Percentiles rank a stretch among this genome's conserved stretches.
phyloP scores from a whole-genome alignment of 1,284 basidiomycete species.

The Ustilago shanxiensis region DNA sequence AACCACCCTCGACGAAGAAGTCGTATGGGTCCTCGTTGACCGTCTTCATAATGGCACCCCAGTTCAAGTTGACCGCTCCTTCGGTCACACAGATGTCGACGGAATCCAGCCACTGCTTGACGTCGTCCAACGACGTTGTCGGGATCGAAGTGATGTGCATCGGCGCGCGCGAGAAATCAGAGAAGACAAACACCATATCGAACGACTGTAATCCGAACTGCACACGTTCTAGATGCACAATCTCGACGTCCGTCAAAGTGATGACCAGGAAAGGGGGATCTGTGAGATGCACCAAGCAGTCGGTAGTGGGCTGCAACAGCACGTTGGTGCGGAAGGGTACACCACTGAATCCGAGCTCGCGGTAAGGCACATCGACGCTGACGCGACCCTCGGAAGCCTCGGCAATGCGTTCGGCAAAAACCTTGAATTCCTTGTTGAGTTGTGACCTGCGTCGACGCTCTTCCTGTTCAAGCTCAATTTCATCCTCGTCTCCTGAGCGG shows the following conservation, averaged over 20 bases:
- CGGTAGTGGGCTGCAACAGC: slow-evolving; percentile 93
- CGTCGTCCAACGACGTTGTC: slow-evolving; percentile 61
- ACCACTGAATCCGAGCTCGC: slow-evolving; percentile 96
- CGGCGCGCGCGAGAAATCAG: slow-evolving; percentile 91
- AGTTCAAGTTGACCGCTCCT: slow-evolving; percentile 96
- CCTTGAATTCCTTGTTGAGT: slow-evolving; percentile 94
- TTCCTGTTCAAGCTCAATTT: slow-evolving; percentile 98
- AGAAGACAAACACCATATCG: slow-evolving; percentile 95
- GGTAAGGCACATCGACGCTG: slow-evolving; percentile 95
- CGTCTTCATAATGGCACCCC: slow-evolving; percentile 84
- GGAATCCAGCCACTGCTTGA: slow-evolving; percentile 82
- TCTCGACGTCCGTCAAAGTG: slow-evolving; percentile 93
- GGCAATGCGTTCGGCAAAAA: slow-evolving; percentile 91
- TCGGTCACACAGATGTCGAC: slow-evolving; percentile 97
- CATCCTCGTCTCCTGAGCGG: slow-evolving; percentile 97
- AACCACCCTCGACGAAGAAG: slow-evolving; percentile 96
- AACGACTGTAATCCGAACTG: slow-evolving; percentile 97
- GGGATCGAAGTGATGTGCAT: slow-evolving; percentile 74
- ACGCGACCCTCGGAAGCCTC: slow-evolving; percentile 84
- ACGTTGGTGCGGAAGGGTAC: slow-evolving; percentile 96
- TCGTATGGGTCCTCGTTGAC: slow-evolving; percentile 79
- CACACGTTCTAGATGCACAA: slow-evolving; percentile 95
- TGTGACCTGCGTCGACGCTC: slow-evolving; percentile 88
- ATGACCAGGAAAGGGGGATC: slow-evolving; percentile 97
- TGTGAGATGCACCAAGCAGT: slow-evolving; percentile 94